A percentile compares a stretch with the other conserved stretches of the same genome.
Conservation (phyloP, 345 rosid species). For the Microthlaspi erraticum region DNA sequence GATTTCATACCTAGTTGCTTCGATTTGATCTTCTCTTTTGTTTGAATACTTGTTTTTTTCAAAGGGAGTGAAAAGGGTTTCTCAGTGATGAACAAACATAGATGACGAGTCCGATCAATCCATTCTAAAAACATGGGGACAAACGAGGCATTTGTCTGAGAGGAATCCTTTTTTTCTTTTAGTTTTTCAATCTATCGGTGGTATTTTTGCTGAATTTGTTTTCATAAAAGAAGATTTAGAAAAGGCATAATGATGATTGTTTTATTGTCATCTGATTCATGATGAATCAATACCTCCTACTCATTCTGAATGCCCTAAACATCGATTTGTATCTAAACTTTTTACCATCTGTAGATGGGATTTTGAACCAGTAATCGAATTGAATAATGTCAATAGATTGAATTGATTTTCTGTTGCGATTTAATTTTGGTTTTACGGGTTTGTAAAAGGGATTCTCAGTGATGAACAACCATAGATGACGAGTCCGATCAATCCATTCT, state of each 20-base stretch:
- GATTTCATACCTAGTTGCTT: neutral
- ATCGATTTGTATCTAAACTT: too few relatives aligned
- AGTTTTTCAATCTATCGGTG: too few relatives aligned
- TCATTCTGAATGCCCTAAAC: conserved; percentile 58
- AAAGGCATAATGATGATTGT: conserved; percentile 53
- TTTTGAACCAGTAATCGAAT: too few relatives aligned
- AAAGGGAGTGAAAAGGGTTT: conserved; percentile 27
- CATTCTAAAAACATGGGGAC: conserved; percentile 67
- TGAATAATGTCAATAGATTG: too few relatives aligned
- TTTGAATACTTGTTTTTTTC: neutral
- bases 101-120: conserved; percentile 81
- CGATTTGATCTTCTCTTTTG: neutral
- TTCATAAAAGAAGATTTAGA: neutral
- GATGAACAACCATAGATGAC: conserved; percentile 67
- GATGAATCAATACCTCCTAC: conserved; percentile 59
- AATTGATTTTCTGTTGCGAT: too few relatives aligned
- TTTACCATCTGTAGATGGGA: too few relatives aligned
- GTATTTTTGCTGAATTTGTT: neutral
- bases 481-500: conserved; percentile 73
- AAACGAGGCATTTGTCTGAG: conserved; percentile 85
- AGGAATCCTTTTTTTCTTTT: conserved; percentile 34
- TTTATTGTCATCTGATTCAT: conserved; percentile 43
- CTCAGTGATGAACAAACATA: conserved; percentile 58
- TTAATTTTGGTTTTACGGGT: neutral
- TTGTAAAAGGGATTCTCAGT: conserved; percentile 48